A percentile compares a stretch with the other conserved stretches of the same genome.
Evolutionary conservation across 371 early-diverging fungal species (phyloP).

Genomic region (Mortierella sp.): DNA sequence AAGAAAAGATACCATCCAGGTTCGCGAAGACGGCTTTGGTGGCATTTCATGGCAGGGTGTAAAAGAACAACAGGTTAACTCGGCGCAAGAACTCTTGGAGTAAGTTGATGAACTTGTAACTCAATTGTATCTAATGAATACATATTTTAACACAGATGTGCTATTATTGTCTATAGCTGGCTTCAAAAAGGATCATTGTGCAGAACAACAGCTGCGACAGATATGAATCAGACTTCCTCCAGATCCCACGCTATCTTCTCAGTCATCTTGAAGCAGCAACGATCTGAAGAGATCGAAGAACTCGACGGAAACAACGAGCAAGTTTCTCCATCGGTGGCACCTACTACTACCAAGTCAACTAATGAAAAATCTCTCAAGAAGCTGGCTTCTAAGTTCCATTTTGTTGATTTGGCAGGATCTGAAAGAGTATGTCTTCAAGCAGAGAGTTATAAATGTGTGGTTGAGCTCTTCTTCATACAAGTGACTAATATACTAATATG

Average conservation of each 20-base stretch:
- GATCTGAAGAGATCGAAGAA: conserved; percentile 37
- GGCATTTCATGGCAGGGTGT: conserved; percentile 93
- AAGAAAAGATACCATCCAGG: conserved; percentile 67
- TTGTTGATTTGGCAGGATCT: conserved; percentile 98
- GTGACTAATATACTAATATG: background rate
- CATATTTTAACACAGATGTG: background rate
- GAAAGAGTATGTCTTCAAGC: conserved; percentile 67
- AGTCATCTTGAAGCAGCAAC: conserved; percentile 64
- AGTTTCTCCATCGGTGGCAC: conserved; percentile 5
- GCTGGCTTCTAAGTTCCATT: conserved; percentile 86
- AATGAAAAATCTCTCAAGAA: conserved; percentile 34
- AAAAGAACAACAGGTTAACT: conserved; percentile 80
- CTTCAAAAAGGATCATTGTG: conserved; percentile 84
- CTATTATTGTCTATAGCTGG: conserved; percentile 39
- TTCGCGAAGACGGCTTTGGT: conserved; percentile 94
- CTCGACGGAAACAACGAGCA: conserved; percentile 22
- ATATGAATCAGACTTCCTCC: conserved; percentile 97
- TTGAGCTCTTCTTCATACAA: background rate
- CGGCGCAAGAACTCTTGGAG: conserved; percentile 82
- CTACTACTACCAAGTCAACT: conserved; percentile 10
- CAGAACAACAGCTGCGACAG: conserved; percentile 96
- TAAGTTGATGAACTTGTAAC: conserved; percentile 22
- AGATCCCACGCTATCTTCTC: conserved; percentile 99
- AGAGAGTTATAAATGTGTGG: too few relatives aligned
- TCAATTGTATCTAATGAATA: background rate